Base-by-base conservation (phyloP, 2,329 filamentous ascomycete species). In the Alternaria burnsii region DNA sequence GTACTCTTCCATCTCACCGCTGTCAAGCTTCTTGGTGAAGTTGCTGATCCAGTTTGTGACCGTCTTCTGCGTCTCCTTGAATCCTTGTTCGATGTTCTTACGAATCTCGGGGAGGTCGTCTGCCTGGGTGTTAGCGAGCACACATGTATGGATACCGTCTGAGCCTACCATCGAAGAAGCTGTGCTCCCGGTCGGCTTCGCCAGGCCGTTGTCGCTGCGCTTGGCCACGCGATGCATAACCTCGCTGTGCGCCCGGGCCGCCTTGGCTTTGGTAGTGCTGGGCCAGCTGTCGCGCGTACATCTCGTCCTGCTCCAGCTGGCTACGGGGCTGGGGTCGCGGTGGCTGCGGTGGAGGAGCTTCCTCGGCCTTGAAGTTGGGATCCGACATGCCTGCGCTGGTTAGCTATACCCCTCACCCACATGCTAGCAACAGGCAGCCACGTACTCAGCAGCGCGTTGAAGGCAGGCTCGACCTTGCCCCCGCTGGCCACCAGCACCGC, bases 51-150 rank as follows among this genome's bases (percentile, higher is more conserved):
- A 98, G 51, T 88, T 87, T 81, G 97, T 98, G 71, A 99, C 91
- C 75, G 92, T 96, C 56, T 87, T 89, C 81, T 98, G 95, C 2
- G 95, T 98, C 75, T 99, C 94, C 56, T 93, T 74, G 80, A 99
- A 99, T 4, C 95, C 95, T 81, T 98, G 96, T 76, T 90, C 91
- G 69, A 99, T 87, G 73, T 96, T 97, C 76, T 97, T 93, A 68
- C 89, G 90, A 75, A 99, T 97, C 51, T 94, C 89, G 1, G 95
- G 94, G 14, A 99, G 86, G 69, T 99, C 95, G 72, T 99, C 95
- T 88, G 66, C n/a, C 5, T 14, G 3, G n/a, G 3, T 22, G 9
- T 57, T 34, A 48, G 58, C 16, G 18, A 38, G 3, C 11, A 18
- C 9, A 9, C 4, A 12, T 0, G 3, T 12, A 20, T 36, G 3